Evolutionary conservation across 2,329 filamentous ascomycete species (phyloP), one percentile per base, ranked within the genome.

Genomic region (Penicillium nordicum): DNA sequence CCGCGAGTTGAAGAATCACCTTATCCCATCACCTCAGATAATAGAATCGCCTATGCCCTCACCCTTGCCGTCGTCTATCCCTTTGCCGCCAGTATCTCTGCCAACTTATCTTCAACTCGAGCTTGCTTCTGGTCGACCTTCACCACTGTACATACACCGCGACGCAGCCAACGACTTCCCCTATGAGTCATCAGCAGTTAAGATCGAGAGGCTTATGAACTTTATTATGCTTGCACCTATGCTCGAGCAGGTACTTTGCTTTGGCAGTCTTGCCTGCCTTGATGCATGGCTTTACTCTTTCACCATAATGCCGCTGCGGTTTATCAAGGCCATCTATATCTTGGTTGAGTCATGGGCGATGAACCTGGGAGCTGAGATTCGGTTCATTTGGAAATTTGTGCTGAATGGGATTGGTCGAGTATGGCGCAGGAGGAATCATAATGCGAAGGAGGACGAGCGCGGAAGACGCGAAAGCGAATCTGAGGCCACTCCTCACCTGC

Each of bases 231-330:
- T 99, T 4, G 92, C 93, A 0, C 83, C 85, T 0, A 89, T 88
- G 58, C 80, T 99, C 5, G 94, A 99, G 75, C 84, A 88, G 44
- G 88, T 92, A 0, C 82, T 99, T 6, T 85, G 87, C 57, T 97
- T 99, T 74, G 94, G 94, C 7, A 87, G 90, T 0, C 76, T 97
- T 34, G 92, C 93, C 7, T 99, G 94, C 74, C 80, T 99, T 6
- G 94, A 99, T 72, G 89, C 93, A 1, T 99, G 93, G 92, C 83
- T 99, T 1, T 94, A 97, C 75, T 95, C 91, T 0, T 95, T 99
- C 66, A 99, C 94, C 0, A 96, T 99, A 43, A 79, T 99, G 0
- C 94, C 94, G 0, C 82, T 99, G 57, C 84, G 94, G 2, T 97
- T 99, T 66, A 73, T 89, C 52, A 88, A 92, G 57, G 93, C 94